Base-by-base conservation (phyloP, 2,329 filamentous ascomycete species). In the Ophiostoma himal-ulmi region DNA sequence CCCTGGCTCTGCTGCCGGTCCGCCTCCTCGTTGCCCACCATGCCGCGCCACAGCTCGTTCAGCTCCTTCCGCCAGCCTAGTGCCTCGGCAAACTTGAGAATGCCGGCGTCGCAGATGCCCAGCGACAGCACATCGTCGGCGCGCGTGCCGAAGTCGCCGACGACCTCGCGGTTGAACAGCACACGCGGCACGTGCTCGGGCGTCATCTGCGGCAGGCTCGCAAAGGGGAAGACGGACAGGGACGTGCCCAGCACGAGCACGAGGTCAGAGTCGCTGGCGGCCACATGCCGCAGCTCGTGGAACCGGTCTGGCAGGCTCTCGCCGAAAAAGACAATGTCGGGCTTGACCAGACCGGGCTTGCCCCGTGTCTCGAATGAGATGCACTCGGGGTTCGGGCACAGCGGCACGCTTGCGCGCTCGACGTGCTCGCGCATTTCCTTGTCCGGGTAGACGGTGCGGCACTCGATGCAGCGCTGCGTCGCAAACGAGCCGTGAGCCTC, bases 401-500 rank as follows among this genome's bases (percentile, higher is more conserved):
- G 83, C 0, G 94, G 92, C 0, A 96, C 90, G 36, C 87, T 83
- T 34, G 87, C 90, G 48, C 82, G 82, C 3, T 84, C 80, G 30
- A 98, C 88, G 71, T 89, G 86, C 73, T 86, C 81, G 75, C 84
- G 85, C 91, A 98, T 97, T 3, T 90, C 88, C 39, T 90, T 87
- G 48, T 90, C 89, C 0, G 92, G 90, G 77, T 89, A 98, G 1
- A 84, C 79, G 8, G 67, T 81, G 77, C 89, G 88, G 83, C 95
- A 99, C 34, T 97, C 93, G 75, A 98, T 94, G 79, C 95, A 99
- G 74, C 90, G 86, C 80, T 98, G 94, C 0, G 86, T 88, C 30
- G 94, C 94, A 78, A 98, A 99, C 78, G 93, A 97, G 65, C 95
- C 95, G 78, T 99, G 95, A 0, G 95, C 95, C 80, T 98, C 94